Conservation (phyloP, 371 early-diverging fungal species). For the Aphelidium insulamus region DNA sequence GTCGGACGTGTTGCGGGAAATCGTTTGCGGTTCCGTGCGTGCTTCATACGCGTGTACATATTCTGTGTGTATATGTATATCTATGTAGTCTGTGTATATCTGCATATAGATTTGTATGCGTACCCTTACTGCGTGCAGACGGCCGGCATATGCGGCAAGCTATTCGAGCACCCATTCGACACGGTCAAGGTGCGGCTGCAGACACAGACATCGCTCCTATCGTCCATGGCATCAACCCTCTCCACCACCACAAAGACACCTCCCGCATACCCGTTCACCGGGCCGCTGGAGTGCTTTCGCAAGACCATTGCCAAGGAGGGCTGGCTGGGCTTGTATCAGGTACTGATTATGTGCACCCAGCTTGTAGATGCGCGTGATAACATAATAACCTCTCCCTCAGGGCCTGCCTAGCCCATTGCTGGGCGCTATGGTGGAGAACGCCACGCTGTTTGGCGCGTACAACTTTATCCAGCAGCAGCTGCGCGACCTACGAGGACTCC, state of each 20-base stretch:
- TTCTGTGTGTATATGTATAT: no score
- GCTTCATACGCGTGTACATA: no score
- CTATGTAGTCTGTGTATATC: no score
- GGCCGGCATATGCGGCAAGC: conserved; percentile 74
- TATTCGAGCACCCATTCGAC: conserved; percentile 90
- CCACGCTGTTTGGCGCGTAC: conserved; percentile 71
- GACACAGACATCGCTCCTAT: conserved; percentile 62
- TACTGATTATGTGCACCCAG: conserved; percentile 1
- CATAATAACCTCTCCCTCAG: conserved; percentile 9
- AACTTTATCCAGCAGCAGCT: conserved; percentile 50
- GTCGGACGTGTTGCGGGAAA: no score
- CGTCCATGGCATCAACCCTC: no score
- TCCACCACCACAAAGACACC: no score
- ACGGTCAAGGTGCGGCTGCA: conserved; percentile 90
- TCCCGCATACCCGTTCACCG: no score
- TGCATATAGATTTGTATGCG: no score
- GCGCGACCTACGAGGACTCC: conserved; percentile 10
- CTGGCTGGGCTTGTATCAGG: conserved; percentile 18
- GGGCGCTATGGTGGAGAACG: conserved; percentile 86
- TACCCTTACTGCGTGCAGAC: conserved; percentile 14
- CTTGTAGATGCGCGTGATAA: not conserved
- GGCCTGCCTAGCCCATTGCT: conserved; percentile 77
- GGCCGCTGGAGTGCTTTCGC: conserved; percentile 15
- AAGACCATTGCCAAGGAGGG: conserved; percentile 14
- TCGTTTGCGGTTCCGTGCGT: no score